Base-by-base conservation (phyloP, 208 protist species). In the Tetramitus jugosus region DNA sequence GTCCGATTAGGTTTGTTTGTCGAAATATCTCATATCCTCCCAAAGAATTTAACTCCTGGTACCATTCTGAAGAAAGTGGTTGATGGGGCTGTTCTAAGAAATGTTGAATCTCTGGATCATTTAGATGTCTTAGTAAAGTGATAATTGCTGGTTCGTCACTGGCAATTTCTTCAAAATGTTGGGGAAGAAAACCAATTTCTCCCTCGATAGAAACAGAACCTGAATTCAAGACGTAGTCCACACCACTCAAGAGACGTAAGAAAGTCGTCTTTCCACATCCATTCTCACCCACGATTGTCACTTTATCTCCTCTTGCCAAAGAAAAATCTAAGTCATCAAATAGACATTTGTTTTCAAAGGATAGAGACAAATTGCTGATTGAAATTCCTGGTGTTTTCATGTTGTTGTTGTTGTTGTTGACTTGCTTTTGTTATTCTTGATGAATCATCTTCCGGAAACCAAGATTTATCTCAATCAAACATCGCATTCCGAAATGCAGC, bases 181-280 rank as follows among this genome's bases (percentile, higher is more conserved):
- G 65, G 20, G 65, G 65, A 17, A 71, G 35, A 71, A 49, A 71
- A 52, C 65, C 65, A 71, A 71, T 71, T 49, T 40, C 49, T 49
- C 65, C 65, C 40, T 71, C 65, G 0, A 49, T 49, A 17, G 0
- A 6, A 35, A 71, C 40, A 31, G 35, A 29, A 4, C 65, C 65
- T 1, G 65, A 71, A 49, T 71, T 49, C 7, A 29, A 31, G n/a
- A n/a, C n/a, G 35, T 71, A 71, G 20, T 71, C 65, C 26, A 14
- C 35, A 39, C 60, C 60, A 71, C 65, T 71, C 43, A 77, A 77
- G 1, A 77, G 35, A 1, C 84, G 79, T 65, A 86, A 61, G 29
- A 84, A 45, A 7, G 84, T 86, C 3, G 81, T 76, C 78, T 86
- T 86, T 76, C 83, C 83, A 46, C 45, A 37, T 45, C 85, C 83